Evolutionary conservation across 2,329 filamentous ascomycete species (phyloP).

Genomic region (Aspergillus costaricaensis): DNA sequence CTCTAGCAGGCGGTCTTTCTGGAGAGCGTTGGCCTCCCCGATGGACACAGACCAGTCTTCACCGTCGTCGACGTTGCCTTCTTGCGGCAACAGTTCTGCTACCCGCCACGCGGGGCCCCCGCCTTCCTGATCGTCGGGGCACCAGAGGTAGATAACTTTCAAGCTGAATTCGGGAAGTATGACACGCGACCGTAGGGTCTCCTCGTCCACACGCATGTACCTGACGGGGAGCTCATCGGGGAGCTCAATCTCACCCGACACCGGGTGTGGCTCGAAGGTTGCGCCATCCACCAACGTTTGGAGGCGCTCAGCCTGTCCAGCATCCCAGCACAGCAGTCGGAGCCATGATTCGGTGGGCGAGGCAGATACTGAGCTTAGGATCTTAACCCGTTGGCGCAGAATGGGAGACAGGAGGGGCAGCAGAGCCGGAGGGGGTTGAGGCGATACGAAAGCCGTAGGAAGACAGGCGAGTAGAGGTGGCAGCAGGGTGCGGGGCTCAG

Average conservation of each 20-base stretch:
- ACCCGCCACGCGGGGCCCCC: constrained; percentile 59
- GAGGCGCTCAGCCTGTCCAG: constrained; percentile 53
- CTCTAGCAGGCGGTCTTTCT: constrained; percentile 39
- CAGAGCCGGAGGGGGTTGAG: constrained; percentile 61
- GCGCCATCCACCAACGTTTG: constrained; percentile 56
- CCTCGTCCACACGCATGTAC: constrained; percentile 62
- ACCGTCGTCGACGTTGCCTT: constrained; percentile 52
- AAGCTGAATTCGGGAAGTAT: constrained; percentile 58
- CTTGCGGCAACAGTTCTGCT: constrained; percentile 58
- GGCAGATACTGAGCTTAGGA: constrained; percentile 51
- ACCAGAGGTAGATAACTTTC: constrained; percentile 62
- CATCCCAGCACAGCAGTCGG: constrained; percentile 61
- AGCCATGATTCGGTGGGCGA: constrained; percentile 58
- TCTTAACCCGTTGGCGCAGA: constrained; percentile 62
- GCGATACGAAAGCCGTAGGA: constrained; percentile 61
- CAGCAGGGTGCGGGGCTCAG: constrained; percentile 58
- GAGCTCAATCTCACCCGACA: constrained; percentile 66
- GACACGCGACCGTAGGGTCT: constrained; percentile 61
- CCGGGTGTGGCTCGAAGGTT: constrained; percentile 63
- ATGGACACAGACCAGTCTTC: constrained; percentile 56
- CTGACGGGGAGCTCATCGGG: constrained; percentile 57
- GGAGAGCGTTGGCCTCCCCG: constrained; percentile 55
- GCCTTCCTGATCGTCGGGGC: constrained; percentile 57
- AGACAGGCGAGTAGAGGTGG: constrained; percentile 66
- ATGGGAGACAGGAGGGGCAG: constrained; percentile 64